Evolutionary conservation across 78 protist species (phyloP), one percentile per base, ranked within the genome.

Genomic region (Dictyostelium intermedium): DNA sequence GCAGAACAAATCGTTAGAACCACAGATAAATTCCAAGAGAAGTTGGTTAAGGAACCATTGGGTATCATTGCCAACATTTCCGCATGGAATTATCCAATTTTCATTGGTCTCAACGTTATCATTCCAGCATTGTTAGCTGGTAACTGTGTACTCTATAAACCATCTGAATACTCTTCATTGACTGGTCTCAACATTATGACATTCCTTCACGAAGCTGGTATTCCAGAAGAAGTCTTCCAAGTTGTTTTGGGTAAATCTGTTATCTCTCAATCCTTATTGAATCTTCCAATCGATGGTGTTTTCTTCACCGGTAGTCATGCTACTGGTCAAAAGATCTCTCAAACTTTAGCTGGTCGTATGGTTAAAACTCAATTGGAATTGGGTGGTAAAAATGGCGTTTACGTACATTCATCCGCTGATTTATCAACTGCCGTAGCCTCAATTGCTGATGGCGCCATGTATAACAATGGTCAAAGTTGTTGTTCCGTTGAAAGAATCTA

Each of bases 401-500:
- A 92, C 70, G 96, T 92, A 16, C 85, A 86, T 53, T 70, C 85
- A n/a, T 66, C 82, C 20, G 96, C 80, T 1, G 91, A 92, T 34
- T 18, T 82, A 2, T 0, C 2, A 1, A 82, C 35, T 25, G 95
- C 95, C 20, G 72, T 73, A 13, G 83, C 92, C 4, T 80, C 92
- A 5, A 60, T 92, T 43, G 96, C 96, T 1, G 96, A 92, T 82
- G 96, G 96, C 63, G 96, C 96, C 2, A 86, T 92, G 93, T 92
- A 92, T 66, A 92, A 92, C 76, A 92, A 76, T 27, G 96, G 96
- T 50, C 96, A 92, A 73, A 30, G 84, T n/a, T 92, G 96, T 60
- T 92, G 96, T 47, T 92, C 96, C 1, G 96, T 92, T 10, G 96
- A 92, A n/a, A 82, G 96, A 47, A 92, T 92, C 63, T 92, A 92